These are phyloP conservation scores for Drechslerella stenobrocha DNA, from an alignment of 2,329 filamentous ascomycete genomes.

Conservation along the genomic window DNA sequence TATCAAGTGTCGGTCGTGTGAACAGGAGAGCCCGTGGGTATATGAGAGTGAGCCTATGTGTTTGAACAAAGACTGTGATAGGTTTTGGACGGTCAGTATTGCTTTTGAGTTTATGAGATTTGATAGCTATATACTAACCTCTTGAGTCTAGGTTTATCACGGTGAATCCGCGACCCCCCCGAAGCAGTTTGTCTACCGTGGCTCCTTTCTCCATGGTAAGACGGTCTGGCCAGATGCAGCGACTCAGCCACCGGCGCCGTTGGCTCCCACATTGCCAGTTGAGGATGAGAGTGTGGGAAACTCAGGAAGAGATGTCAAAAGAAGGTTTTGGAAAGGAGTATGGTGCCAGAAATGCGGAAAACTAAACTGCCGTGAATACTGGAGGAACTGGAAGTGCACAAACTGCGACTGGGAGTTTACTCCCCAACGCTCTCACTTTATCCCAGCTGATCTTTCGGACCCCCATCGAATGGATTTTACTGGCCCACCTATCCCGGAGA, in stretches of 20 bases:
- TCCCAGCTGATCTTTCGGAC: constrained; percentile 55
- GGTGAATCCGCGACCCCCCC: constrained; percentile 12
- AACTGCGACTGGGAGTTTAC: constrained; percentile 60
- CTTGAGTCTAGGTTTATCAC: constrained; percentile 12
- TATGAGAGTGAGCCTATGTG: constrained; percentile 64
- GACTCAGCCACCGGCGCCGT: constrained; percentile 9
- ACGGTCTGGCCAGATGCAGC: constrained; percentile 50
- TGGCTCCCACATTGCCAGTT: constrained; percentile 27
- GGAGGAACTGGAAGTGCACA: constrained; percentile 67
- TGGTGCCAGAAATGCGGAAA: constrained; percentile 68
- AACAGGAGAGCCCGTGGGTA: constrained; percentile 54
- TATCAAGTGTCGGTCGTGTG: constrained; percentile 57
- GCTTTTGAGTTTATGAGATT: neutral
- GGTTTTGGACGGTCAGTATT: constrained; percentile 62
- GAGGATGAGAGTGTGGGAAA: constrained; percentile 21
- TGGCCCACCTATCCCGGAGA: constrained; percentile 51
- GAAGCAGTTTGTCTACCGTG: constrained; percentile 41
- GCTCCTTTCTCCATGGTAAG: constrained; percentile 51
- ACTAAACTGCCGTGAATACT: constrained; percentile 65
- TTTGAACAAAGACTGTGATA: constrained; percentile 60
- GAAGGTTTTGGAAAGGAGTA: constrained; percentile 64
- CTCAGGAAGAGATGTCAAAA: constrained; percentile 48
- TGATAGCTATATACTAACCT: neutral
- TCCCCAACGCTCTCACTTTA: constrained; percentile 54
- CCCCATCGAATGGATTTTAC: constrained; percentile 54